phyloP scores from a whole-genome alignment of 495 filamentous ascomycete genomes.

The Physcia stellaris region DNA sequence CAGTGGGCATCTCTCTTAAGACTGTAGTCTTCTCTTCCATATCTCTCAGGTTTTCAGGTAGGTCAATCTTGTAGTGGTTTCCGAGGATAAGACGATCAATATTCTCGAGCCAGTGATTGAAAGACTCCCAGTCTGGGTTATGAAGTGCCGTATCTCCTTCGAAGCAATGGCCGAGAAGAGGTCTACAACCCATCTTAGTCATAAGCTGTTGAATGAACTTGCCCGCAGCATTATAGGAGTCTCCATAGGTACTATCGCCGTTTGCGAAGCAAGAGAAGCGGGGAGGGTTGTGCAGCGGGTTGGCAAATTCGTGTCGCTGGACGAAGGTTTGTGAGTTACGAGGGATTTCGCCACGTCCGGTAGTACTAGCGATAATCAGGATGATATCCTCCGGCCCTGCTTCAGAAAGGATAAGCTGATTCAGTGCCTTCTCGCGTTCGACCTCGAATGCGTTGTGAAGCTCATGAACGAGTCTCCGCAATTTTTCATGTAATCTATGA shows the following conservation, averaged over 20 bases:
- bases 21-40: too few species aligned
- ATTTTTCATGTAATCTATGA: conserved; percentile 5
- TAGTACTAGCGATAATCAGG: conserved; percentile 12
- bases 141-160: conserved; percentile 12
- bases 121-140: conserved; percentile 2
- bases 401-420: conserved; percentile 2
- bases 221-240: conserved; percentile 14
- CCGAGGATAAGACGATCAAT: neutral
- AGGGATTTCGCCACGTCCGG: conserved; percentile 12
- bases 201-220: conserved; percentile 2
- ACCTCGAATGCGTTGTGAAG: neutral
- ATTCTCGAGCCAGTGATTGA: conserved; percentile 11
- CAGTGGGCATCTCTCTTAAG: too few species aligned
- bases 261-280: conserved; percentile 12
- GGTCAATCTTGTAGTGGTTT: neutral
- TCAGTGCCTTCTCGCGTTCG: conserved; percentile 1
- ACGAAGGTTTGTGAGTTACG: conserved; percentile 5
- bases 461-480: neutral
- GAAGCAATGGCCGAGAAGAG: conserved; percentile 1
- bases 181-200: conserved; percentile 5
- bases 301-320: neutral
- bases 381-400: conserved; percentile 7
- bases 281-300: neutral
- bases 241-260: conserved; percentile 14
- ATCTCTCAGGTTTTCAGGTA: too few species aligned